Evolutionary conservation across 1,139 yeast species (phyloP).

Genomic region (Meyerozyma smithsonii): DNA sequence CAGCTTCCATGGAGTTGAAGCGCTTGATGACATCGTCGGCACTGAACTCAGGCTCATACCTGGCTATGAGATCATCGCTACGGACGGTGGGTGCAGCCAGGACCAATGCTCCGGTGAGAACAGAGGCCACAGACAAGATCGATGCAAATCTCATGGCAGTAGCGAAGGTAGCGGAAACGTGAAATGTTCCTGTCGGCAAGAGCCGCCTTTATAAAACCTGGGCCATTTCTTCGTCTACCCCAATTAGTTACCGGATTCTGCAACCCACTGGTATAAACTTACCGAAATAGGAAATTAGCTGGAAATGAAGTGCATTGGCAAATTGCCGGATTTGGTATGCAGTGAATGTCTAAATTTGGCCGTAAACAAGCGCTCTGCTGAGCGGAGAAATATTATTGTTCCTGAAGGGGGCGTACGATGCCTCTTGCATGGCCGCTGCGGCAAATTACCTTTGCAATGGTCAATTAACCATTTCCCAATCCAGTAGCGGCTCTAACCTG

Average conservation of each 20-base stretch:
- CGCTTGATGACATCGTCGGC: conserved; percentile 1
- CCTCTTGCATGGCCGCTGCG: no score
- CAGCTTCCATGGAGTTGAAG: conserved; percentile 6
- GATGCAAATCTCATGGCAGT: conserved; percentile 14
- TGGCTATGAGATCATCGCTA: conserved; percentile 7
- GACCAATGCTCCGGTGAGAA: conserved; percentile 6
- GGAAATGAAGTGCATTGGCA: not conserved
- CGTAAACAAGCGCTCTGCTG: no score
- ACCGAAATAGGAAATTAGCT: not conserved
- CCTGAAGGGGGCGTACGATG: no score
- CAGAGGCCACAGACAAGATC: conserved; percentile 4
- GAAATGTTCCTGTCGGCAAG: not conserved
- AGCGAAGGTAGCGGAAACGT: not conserved
- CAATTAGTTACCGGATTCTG: not conserved
- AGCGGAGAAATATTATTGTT: no score
- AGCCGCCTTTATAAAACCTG: not conserved
- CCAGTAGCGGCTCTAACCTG: no score
- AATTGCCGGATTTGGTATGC: not conserved
- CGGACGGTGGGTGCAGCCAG: conserved; percentile 11
- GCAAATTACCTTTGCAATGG: no score
- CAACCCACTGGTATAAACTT: not conserved
- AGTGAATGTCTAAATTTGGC: no score
- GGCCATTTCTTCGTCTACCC: not conserved
- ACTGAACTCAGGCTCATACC: not conserved
- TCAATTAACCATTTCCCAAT: no score